Evolutionary conservation across 1,139 yeast species (phyloP), one percentile per base, ranked within the genome.

Genomic region (Sugiyamaella xylanicola): DNA sequence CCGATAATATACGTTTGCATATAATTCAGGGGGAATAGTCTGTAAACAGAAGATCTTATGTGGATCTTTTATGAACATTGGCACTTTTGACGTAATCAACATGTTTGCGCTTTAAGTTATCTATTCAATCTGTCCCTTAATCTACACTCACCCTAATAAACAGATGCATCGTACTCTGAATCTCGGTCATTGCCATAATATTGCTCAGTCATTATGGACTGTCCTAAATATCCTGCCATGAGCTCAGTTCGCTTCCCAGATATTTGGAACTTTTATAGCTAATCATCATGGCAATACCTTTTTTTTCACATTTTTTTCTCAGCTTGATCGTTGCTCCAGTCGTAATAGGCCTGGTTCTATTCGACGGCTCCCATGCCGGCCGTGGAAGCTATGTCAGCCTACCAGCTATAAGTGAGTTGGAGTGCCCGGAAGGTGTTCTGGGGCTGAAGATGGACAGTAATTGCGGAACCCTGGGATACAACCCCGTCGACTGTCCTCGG

Each of bases 361-460:
- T 21, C 13, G 43, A 36, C 3, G 43, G 36, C 2, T 20, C 36
- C 15, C 35, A 16, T 3, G 21, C 43, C n/a, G 32, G 22, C 15
- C 29, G 19, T 11, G 32, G 39, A 2, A 36, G 22, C 9, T 46
- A 21, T 19, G 21, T 27, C 15, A 36, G 11, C 11, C 17, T 48
- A 4, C 52, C 52, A 3, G 39, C 16, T 19, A 48, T 48, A 4
- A 48, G 19, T 16, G 52, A 48, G 22, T 19, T 48, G n/a, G 48
- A 50, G 29, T 50, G 53, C 37, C 53, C 53, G 2, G 37, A 43
- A 15, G 53, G 53, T 4, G 48, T 50, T 3, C 32, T 50, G 7
- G 53, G 53, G 3, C n/a, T 50, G 25, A 50, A 43, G 35, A 9
- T 42, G 52, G 46, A 41, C 13, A 37, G 21, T 21, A 37, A 35